phyloP scores from a whole-genome alignment of 768 basidiomycete genomes.

The Pisolithus tinctorius region DNA sequence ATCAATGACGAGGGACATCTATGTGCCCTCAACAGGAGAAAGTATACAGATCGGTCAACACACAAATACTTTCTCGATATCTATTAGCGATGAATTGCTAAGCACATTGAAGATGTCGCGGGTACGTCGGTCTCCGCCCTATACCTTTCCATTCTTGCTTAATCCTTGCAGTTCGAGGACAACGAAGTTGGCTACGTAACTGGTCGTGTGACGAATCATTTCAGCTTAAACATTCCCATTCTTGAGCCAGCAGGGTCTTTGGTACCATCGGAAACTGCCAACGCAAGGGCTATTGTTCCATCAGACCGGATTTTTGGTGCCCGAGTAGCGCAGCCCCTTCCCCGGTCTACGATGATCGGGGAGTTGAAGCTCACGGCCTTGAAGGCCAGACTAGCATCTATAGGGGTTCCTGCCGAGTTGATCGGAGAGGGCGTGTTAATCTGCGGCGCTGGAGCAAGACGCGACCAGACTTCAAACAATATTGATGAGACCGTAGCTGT shows the following conservation, averaged over 20 bases:
- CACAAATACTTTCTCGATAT: slow-evolving; percentile 90
- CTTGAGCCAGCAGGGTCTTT: slow-evolving; percentile 60
- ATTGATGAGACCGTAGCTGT: slow-evolving; percentile 77
- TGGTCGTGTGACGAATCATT: slow-evolving; percentile 79
- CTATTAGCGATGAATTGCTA: slow-evolving; percentile 84
- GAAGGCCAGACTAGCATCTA: slow-evolving; percentile 67
- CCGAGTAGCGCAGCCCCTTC: slow-evolving; percentile 60
- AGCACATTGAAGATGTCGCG: slow-evolving; percentile 77
- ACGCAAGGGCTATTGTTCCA: slow-evolving; percentile 17
- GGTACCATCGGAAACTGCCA: slow-evolving; percentile 17
- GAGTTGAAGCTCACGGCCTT: slow-evolving; percentile 89
- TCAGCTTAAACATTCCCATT: slow-evolving; percentile 83
- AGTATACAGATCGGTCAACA: slow-evolving; percentile 90
- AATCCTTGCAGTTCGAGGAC: slow-evolving; percentile 75
- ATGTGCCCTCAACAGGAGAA: slow-evolving; percentile 70
- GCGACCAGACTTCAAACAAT: slow-evolving; percentile 34
- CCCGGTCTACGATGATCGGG: slow-evolving; percentile 93
- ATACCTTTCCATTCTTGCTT: slow-evolving; percentile 1
- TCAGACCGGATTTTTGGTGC: slow-evolving; percentile 50
- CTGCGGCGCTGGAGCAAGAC: slow-evolving; percentile 60
- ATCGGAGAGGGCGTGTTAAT: slow-evolving; percentile 96
- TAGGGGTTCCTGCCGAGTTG: slow-evolving; percentile 86
- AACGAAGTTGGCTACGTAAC: slow-evolving; percentile 93
- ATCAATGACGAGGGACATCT: slow-evolving; percentile 90
- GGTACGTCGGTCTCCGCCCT: slow-evolving; percentile 38